phyloP scores from a whole-genome alignment of 2,329 filamentous ascomycete species.

The Claviceps fusiformis region DNA sequence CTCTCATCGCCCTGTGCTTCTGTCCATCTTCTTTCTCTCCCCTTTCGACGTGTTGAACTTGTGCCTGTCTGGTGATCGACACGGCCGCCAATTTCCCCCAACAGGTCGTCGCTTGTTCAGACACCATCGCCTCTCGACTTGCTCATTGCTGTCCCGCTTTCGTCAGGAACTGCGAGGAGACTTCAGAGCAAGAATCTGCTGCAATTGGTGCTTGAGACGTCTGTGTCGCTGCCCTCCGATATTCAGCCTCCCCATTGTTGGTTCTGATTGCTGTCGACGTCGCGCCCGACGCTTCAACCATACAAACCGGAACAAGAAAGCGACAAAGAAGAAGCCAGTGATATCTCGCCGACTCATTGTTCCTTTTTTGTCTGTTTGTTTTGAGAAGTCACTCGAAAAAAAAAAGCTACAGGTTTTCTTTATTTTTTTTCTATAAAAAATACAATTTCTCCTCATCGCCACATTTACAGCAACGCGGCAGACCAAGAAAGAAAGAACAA shows the following conservation, averaged over 20 bases:
- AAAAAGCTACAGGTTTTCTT: background rate
- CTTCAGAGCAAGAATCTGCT: background rate
- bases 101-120: slow-evolving; percentile 1
- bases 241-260: background rate
- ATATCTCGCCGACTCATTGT: background rate
- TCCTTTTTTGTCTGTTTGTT: background rate
- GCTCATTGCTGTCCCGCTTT: background rate
- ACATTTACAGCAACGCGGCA: background rate
- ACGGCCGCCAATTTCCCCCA: background rate
- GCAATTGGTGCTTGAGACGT: background rate
- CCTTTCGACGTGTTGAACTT: background rate
- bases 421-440: background rate
- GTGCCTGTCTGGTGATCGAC: background rate
- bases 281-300: background rate
- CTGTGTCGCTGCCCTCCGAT: background rate
- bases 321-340: background rate
- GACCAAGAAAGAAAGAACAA: background rate
- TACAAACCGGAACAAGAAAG: background rate
- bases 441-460: background rate
- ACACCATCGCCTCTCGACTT: background rate
- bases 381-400: background rate
- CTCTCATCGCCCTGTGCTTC: slow-evolving; percentile 6
- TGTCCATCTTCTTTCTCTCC: slow-evolving; percentile 1
- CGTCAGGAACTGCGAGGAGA: slow-evolving; percentile 2
- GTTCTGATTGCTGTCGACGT: slow-evolving; percentile 1